Evolutionary conservation across 106 monocot species (phyloP), one percentile per base, ranked within the genome.

Genomic region (Phalaenopsis equestris): DNA sequence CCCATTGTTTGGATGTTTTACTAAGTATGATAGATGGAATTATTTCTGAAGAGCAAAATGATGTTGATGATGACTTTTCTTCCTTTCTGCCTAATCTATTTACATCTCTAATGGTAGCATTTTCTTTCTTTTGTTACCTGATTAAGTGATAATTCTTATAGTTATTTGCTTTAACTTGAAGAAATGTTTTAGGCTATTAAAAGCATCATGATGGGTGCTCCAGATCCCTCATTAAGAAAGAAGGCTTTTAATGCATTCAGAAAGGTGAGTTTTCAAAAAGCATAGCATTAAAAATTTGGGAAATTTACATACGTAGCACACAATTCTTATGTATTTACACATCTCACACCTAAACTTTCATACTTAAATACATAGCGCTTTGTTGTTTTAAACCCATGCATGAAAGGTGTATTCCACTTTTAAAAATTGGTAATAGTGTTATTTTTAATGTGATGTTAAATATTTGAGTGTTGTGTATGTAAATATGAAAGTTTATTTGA

Each of bases 181-280:
- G n/a, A 75, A 81, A 82, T 72, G 39, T 73, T 85, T 75, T 84
- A 98, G 98, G 92, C 82, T 74, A 84, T 98, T 72, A 79, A 89
- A 86, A 89, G 72, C 52, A 67, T 87, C 55, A 85, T 94, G 47
- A 92, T 98, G 36, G 79, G 81, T 77, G 85, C 98, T 83, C 73
- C 89, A 56, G 89, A 87, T 76, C 79, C 87, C 80, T 87, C 82
- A 73, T 79, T 90, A 67, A 88, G 94, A 83, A 98, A 89, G 81
- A 94, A 90, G 80, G 82, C 89, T 80, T 98, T 92, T 84, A 41
- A 46, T 80, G 83, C 86, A 52, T 76, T 98, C 55, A 92, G 73
- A 82, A 89, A 87, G 87, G 98, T 84, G 84, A 55, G 74, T 57
- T 78, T 52, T 70, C 42, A 83, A 61, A 79, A 19, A 19, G 7